A percentile compares a stretch with the other conserved stretches of the same genome.
Evolutionary conservation across 805 yeast species (phyloP).

Genomic region (Saccharomycopsis amapae): DNA sequence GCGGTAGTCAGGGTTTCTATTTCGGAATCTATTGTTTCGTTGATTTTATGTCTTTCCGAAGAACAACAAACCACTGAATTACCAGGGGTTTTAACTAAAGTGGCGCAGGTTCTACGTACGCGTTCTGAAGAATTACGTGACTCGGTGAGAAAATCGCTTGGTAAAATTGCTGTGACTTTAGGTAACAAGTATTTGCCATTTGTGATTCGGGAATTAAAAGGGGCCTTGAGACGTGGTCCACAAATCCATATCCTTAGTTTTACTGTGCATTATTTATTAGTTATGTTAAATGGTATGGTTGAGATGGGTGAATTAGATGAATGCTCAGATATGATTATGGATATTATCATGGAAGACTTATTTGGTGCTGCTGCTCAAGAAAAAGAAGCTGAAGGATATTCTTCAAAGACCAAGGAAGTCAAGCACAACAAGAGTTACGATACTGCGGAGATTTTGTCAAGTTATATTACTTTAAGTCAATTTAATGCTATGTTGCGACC

Average conservation of each 20-base stretch:
- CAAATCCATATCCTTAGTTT: conserved; percentile 89
- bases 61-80: conserved; percentile 50
- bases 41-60: conserved; percentile 54
- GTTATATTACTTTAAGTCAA: conserved; percentile 48
- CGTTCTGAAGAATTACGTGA: conserved; percentile 86
- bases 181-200: conserved; percentile 73
- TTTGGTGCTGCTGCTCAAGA: conserved; percentile 92
- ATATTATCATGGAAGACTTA: conserved; percentile 80
- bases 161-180: conserved; percentile 52
- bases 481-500: conserved; percentile 63
- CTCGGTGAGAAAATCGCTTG: conserved; percentile 67
- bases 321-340: conserved; percentile 51
- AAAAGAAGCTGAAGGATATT: conserved; percentile 90
- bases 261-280: conserved; percentile 71
- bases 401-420: conserved; percentile 80
- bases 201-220: conserved; percentile 66
- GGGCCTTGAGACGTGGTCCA: conserved; percentile 81
- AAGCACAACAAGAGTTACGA: conserved; percentile 85
- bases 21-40: conserved; percentile 70
- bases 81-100: conserved; percentile 75
- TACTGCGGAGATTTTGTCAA: conserved; percentile 70
- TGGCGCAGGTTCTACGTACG: conserved; percentile 85
- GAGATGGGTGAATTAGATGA: conserved; percentile 71
- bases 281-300: conserved; percentile 40
- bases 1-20: conserved; percentile 68